Evolutionary conservation across 495 filamentous ascomycete species (phyloP).

Genomic region (Melanomma pulvis-pyrius): DNA sequence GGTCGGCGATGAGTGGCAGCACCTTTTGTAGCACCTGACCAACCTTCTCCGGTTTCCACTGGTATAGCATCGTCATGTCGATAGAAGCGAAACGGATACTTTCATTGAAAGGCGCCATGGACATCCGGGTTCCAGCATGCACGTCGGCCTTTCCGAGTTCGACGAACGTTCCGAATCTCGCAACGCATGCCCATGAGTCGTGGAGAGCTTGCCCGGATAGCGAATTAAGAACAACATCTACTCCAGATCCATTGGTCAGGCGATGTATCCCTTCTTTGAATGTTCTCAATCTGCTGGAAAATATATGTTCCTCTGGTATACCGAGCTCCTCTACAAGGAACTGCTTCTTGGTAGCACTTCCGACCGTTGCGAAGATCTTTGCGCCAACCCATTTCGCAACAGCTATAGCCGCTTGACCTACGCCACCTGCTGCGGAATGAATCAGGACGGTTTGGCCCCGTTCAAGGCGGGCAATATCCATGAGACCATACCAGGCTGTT

Average conservation of each 20-base stretch:
- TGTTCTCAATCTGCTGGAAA: not conserved
- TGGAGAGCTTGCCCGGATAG: slow-evolving; percentile 50
- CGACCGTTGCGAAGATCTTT: slow-evolving; percentile 25
- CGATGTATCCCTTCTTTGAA: not conserved
- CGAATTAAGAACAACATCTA: slow-evolving; percentile 60
- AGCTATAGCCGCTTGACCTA: slow-evolving; percentile 21
- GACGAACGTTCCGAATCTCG: slow-evolving; percentile 54
- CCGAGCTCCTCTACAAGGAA: slow-evolving; percentile 4
- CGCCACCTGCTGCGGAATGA: slow-evolving; percentile 38
- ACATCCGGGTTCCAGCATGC: not conserved
- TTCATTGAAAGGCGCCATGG: not conserved
- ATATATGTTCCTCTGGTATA: not conserved
- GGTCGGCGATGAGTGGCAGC: not conserved
- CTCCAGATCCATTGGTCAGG: slow-evolving; percentile 56
- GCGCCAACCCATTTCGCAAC: slow-evolving; percentile 13
- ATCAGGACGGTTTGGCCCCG: slow-evolving; percentile 41
- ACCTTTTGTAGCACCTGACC: not conserved
- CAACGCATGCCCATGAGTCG: slow-evolving; percentile 53
- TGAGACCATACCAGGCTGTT: slow-evolving; percentile 34
- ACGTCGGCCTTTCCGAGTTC: slow-evolving; percentile 48
- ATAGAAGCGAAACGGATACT: slow-evolving; percentile 2
- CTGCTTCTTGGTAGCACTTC: not conserved
- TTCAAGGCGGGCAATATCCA: slow-evolving; percentile 36
- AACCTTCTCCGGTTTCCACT: not conserved
- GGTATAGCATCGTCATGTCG: not conserved